phyloP scores from a whole-genome alignment of 352 stramenopile species.

The Globisporangium cederbergense region DNA sequence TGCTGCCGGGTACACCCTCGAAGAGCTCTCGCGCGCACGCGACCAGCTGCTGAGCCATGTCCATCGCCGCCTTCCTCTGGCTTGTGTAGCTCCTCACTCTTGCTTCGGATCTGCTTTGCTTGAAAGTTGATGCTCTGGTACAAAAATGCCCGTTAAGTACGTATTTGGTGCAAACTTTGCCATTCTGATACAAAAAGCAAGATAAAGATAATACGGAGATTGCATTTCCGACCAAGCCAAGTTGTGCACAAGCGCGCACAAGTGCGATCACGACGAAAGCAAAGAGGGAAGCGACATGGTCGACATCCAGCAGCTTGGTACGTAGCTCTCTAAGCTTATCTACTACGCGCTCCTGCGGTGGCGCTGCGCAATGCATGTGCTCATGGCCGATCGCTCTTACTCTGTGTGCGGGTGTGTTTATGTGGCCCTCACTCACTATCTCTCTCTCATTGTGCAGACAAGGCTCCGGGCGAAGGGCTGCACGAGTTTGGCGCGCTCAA shows the following conservation, averaged over 20 bases:
- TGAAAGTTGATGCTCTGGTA: no score
- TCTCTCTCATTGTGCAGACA: slow-evolving; percentile 32
- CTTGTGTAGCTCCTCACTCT: not conserved
- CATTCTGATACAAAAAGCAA: no score
- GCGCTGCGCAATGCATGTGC: not conserved
- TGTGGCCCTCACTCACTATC: not conserved
- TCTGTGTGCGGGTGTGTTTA: not conserved
- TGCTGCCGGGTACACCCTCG: slow-evolving; percentile 50
- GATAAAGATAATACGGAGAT: no score
- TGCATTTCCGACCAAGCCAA: no score
- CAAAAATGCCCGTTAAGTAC: no score
- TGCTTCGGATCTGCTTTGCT: not conserved
- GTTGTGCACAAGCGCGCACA: no score
- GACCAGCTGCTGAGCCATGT: slow-evolving; percentile 52
- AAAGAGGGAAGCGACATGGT: slow-evolving; percentile 22
- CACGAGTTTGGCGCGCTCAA: slow-evolving; percentile 88
- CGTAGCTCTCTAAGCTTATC: slow-evolving; percentile 3
- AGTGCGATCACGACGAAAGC: no score
- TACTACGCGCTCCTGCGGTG: not conserved
- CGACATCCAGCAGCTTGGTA: slow-evolving; percentile 32
- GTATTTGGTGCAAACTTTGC: no score
- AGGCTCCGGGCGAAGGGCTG: slow-evolving; percentile 56
- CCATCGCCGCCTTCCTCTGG: slow-evolving; percentile 2
- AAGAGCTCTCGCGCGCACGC: slow-evolving; percentile 63
- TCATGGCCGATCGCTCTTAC: not conserved